These are phyloP conservation scores for Didymella glomerata DNA, from an alignment of 2,329 filamentous ascomycete genomes.

Conservation along the genomic window DNA sequence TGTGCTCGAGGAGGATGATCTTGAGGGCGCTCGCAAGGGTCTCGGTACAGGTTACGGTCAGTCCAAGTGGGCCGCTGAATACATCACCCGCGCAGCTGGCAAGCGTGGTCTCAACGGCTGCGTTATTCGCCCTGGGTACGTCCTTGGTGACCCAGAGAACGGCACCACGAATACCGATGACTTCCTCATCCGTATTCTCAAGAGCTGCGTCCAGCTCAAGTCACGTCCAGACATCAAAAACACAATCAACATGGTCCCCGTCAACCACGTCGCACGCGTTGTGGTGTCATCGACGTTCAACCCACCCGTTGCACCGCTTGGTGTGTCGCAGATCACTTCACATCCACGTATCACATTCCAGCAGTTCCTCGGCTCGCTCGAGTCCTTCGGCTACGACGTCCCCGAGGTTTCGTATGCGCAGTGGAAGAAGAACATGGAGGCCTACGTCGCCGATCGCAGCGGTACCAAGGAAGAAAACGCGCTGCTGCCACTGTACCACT, in stretches of 20 bases:
- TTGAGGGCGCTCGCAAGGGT: conserved; percentile 77
- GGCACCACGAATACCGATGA: conserved; percentile 84
- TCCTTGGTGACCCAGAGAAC: conserved; percentile 74
- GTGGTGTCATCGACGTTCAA: conserved; percentile 77
- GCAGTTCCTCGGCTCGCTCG: conserved; percentile 75
- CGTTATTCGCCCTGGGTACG: conserved; percentile 84
- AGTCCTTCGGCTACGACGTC: conserved; percentile 76
- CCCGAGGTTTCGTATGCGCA: conserved; percentile 71
- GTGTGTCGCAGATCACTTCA: conserved; percentile 79
- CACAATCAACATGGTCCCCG: conserved; percentile 88
- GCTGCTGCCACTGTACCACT: conserved; percentile 74
- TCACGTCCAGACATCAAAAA: conserved; percentile 80
- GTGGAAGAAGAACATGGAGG: conserved; percentile 74
- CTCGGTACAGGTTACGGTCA: conserved; percentile 91
- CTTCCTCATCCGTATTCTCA: conserved; percentile 85
- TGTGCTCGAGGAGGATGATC: conserved; percentile 78
- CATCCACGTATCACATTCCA: conserved; percentile 82
- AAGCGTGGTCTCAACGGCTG: conserved; percentile 76
- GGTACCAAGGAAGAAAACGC: conserved; percentile 73
- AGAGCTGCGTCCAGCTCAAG: conserved; percentile 84
- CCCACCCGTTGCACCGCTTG: conserved; percentile 62
- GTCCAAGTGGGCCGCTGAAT: conserved; percentile 82
- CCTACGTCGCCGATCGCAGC: conserved; percentile 67
- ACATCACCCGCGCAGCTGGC: conserved; percentile 80
- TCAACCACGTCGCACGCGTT: conserved; percentile 82